phyloP scores from a whole-genome alignment of 1,284 basidiomycete genomes.

The Microbotryomycetes sp. region DNA sequence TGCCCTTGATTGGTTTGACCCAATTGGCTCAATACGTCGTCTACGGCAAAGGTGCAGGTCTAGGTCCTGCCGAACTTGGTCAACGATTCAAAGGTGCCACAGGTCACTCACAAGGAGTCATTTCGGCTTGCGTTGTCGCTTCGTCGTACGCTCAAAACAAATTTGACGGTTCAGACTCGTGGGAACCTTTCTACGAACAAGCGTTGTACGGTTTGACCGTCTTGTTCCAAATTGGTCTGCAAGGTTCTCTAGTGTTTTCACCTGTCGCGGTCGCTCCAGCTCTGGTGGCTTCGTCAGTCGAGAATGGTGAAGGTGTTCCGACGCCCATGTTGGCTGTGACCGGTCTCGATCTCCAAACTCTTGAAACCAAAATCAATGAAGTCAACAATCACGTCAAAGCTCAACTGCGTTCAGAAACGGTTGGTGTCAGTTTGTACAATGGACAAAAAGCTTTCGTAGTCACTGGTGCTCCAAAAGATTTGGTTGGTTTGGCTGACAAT shows the following conservation, averaged over 20 bases:
- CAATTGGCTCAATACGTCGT: constrained; percentile 90
- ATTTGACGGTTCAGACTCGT: constrained; percentile 47
- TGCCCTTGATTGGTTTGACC: constrained; percentile 91
- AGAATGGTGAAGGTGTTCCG: constrained; percentile 87
- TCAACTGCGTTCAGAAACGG: constrained; percentile 31
- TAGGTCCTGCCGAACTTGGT: constrained; percentile 66
- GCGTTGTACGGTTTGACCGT: constrained; percentile 77
- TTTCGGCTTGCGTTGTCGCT: constrained; percentile 82
- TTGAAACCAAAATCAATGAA: constrained; percentile 75
- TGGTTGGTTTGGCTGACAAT: constrained; percentile 87
- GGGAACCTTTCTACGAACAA: constrained; percentile 67
- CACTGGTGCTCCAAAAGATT: constrained; percentile 83
- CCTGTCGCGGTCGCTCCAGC: constrained; percentile 79
- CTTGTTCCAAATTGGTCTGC: constrained; percentile 88
- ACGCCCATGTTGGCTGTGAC: constrained; percentile 89
- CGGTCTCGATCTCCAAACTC: constrained; percentile 68
- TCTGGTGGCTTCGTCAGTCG: constrained; percentile 78
- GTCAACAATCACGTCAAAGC: constrained; percentile 79
- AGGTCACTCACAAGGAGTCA: constrained; percentile 93
- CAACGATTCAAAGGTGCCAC: constrained; percentile 75
- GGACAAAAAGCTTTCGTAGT: constrained; percentile 86
- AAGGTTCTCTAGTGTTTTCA: constrained; percentile 67
- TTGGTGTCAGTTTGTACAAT: constrained; percentile 85
- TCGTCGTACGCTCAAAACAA: constrained; percentile 23
- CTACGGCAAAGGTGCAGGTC: constrained; percentile 26